These are phyloP conservation scores for Ogataea ganodermae DNA, from an alignment of 805 yeast species.

Conservation along the genomic window DNA sequence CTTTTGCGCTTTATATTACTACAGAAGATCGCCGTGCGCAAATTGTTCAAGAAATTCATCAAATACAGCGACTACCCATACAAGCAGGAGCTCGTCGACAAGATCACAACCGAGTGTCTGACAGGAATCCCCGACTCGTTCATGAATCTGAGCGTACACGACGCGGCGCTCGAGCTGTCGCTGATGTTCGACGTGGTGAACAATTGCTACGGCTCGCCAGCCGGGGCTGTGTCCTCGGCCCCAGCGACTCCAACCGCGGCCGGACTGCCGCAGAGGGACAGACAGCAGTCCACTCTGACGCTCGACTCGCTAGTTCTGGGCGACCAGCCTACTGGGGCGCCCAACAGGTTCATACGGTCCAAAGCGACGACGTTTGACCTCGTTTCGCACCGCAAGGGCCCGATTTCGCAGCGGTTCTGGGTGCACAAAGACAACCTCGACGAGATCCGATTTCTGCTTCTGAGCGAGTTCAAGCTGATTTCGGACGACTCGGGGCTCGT, in stretches of 20 bases:
- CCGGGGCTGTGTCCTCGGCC: background rate
- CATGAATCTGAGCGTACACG: conserved; percentile 58
- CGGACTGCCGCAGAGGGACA: background rate
- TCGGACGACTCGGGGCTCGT: conserved; percentile 35
- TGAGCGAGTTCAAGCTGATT: conserved; percentile 44
- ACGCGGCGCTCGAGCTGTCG: conserved; percentile 61
- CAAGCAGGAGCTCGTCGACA: conserved; percentile 36
- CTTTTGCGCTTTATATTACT: conserved; percentile 69
- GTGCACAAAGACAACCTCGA: conserved; percentile 62
- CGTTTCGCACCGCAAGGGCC: conserved; percentile 37
- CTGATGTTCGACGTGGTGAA: conserved; percentile 50
- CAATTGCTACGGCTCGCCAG: conserved; percentile 22
- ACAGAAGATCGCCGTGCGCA: conserved; percentile 73
- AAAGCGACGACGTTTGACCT: conserved; percentile 39
- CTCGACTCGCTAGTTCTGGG: conserved; percentile 28
- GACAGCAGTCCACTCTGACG: conserved; percentile 21
- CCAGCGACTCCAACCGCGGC: background rate
- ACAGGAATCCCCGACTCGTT: conserved; percentile 53
- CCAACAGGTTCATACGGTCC: conserved; percentile 20
- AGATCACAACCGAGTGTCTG: conserved; percentile 32
- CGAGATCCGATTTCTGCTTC: conserved; percentile 50
- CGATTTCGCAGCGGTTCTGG: conserved; percentile 46
- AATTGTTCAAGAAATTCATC: conserved; percentile 68
- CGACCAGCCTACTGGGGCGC: conserved; percentile 4
- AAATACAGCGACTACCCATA: conserved; percentile 43